These are phyloP conservation scores for Astathelohania contejeani DNA, from an alignment of 371 early-diverging fungal species.

Conservation along the genomic window DNA sequence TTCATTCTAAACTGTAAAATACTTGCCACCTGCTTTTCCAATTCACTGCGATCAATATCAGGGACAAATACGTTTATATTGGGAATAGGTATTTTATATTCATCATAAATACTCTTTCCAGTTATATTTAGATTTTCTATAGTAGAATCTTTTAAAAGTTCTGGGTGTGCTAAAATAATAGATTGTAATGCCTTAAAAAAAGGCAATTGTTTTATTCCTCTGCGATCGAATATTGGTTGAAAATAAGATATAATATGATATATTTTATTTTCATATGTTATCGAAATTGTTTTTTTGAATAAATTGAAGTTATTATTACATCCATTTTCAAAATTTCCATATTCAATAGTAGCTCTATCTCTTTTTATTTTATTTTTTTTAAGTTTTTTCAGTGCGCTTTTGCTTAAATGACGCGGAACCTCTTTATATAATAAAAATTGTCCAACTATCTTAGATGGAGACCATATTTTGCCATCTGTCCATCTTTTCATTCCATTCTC, in stretches of 20 bases:
- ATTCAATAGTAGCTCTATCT: constrained; percentile 7
- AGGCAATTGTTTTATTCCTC: constrained; percentile 4
- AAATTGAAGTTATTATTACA: constrained; percentile 31
- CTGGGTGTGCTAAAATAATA: not conserved
- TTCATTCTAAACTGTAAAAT: too few species aligned
- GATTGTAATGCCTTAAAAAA: constrained; percentile 4
- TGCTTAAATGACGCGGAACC: constrained; percentile 43
- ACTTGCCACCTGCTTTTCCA: too few species aligned
- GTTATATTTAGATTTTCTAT: too few species aligned
- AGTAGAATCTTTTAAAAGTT: constrained; percentile 7
- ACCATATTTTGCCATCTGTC: constrained; percentile 53
- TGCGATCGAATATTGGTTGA: constrained; percentile 33
- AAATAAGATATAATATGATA: constrained; percentile 49
- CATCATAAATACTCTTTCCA: too few species aligned
- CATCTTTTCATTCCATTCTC: constrained; percentile 49
- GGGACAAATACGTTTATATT: too few species aligned
- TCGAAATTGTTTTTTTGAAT: constrained; percentile 46
- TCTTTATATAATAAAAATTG: constrained; percentile 50
- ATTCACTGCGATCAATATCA: too few species aligned
- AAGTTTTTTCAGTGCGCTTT: constrained; percentile 30
- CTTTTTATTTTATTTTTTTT: constrained; percentile 6
- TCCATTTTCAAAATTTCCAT: constrained; percentile 6
- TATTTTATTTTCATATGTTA: constrained; percentile 23
- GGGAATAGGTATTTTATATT: too few species aligned
- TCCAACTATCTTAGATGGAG: constrained; percentile 50